Evolutionary conservation across 176 grass and related monocot genomes (phyloP).

Genomic region (Hordeum marinum): DNA sequence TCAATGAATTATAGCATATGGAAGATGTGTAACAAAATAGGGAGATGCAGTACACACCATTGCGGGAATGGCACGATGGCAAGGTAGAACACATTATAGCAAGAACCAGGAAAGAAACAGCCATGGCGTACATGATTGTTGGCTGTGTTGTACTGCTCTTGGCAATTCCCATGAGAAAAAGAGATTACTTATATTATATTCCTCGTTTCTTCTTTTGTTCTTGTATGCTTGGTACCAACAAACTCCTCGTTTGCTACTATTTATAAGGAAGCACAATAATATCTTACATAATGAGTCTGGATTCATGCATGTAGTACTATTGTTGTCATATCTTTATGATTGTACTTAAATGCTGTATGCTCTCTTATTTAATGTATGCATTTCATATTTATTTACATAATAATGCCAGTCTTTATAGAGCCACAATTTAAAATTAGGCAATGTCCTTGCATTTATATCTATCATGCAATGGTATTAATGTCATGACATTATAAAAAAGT

Average conservation of each 20-base stretch:
- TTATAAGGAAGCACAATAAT: not conserved
- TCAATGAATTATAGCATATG: not conserved
- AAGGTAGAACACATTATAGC: not conserved
- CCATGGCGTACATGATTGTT: not conserved
- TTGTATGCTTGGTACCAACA: not conserved
- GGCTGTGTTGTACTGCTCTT: not conserved
- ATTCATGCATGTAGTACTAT: not conserved
- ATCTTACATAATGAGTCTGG: too few species aligned
- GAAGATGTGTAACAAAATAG: not conserved
- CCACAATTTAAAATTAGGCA: not conserved
- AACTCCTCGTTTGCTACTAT: not conserved
- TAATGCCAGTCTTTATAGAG: not conserved
- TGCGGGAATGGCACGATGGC: not conserved
- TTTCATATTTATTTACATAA: not conserved
- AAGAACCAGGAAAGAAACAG: not conserved
- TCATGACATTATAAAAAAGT: not conserved
- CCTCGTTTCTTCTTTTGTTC: not conserved
- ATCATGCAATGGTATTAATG: not conserved
- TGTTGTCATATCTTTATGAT: not conserved
- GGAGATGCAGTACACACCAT: not conserved
- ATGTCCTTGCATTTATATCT: not conserved
- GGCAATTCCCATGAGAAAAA: not conserved
- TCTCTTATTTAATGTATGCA: not conserved
- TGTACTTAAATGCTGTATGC: not conserved
- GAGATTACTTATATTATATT: not conserved